A percentile compares a stretch with the other conserved stretches of the same genome.
Evolutionary conservation across 140 eudicot genomes (phyloP).

Genomic region (Ambrosia hybrid): DNA sequence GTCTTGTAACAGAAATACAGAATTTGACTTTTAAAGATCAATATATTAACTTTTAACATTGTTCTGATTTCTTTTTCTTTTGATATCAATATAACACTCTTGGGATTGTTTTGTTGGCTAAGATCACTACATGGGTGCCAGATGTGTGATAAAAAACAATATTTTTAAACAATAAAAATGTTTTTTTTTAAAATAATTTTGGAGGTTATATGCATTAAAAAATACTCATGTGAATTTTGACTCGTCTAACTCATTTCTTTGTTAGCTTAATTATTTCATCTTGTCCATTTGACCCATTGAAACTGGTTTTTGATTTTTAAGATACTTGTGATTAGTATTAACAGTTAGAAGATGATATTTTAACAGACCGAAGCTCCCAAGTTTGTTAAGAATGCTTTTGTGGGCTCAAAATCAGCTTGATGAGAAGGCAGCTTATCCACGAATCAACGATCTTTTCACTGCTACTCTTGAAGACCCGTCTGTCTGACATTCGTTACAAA

Average conservation of each 20-base stretch:
- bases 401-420: slow-evolving; percentile 95
- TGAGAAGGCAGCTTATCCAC: slow-evolving; percentile 87
- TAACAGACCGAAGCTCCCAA: slow-evolving; percentile 84
- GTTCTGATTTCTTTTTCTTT: no score
- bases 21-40: no score
- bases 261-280: neutral
- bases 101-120: no score
- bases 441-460: slow-evolving; percentile 64
- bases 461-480: slow-evolving; percentile 86
- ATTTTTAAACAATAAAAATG: no score
- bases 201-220: no score
- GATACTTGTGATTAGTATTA: neutral
- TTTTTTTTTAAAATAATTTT: no score
- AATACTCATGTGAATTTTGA: neutral
- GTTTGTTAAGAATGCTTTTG: slow-evolving; percentile 83
- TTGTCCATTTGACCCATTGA: neutral
- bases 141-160: no score
- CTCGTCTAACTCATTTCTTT: neutral
- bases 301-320: neutral
- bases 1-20: no score
- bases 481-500: slow-evolving; percentile 35
- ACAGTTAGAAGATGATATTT: slow-evolving; percentile 12
- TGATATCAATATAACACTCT: no score
- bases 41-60: no score
- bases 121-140: no score